These are phyloP conservation scores for Carallia brachiata DNA, from an alignment of 345 rosid species.

Conservation along the genomic window DNA sequence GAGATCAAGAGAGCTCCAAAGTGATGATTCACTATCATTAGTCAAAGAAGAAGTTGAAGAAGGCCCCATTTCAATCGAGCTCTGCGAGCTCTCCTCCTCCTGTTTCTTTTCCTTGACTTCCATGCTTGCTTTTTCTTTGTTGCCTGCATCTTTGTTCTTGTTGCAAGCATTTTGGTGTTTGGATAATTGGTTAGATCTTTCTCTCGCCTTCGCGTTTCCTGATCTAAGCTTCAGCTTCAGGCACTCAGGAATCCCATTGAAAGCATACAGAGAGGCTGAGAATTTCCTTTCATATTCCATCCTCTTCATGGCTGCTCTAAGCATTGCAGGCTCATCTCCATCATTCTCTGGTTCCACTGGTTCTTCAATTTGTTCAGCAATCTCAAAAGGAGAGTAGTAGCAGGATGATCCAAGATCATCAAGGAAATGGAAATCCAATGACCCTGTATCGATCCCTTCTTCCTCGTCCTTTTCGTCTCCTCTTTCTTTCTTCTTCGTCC, in stretches of 20 bases:
- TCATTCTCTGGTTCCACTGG: conserved; percentile 32
- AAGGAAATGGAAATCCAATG: conserved; percentile 45
- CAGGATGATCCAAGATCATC: conserved; percentile 33
- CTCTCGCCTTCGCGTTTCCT: conserved; percentile 22
- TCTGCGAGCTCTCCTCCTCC: conserved; percentile 23
- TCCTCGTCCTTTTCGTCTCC: conserved; percentile 24
- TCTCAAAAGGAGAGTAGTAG: conserved; percentile 53
- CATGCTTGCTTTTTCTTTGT: conserved; percentile 15
- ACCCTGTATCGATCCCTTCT: conserved; percentile 16
- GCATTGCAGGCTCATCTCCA: conserved; percentile 41
- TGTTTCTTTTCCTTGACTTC: conserved; percentile 18
- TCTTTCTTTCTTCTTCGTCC: conserved; percentile 10
- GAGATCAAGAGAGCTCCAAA: conserved; percentile 75
- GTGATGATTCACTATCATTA: conserved; percentile 42
- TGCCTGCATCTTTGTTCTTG: conserved; percentile 28
- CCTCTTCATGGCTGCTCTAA: conserved; percentile 54
- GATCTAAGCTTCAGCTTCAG: conserved; percentile 40
- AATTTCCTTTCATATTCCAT: conserved; percentile 59
- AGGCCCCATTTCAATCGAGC: conserved; percentile 14
- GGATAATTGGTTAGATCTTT: conserved; percentile 30
- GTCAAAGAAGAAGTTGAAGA: conserved; percentile 24
- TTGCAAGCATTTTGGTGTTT: conserved; percentile 40
- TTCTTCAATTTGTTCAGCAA: conserved; percentile 48
- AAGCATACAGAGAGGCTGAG: conserved; percentile 65
- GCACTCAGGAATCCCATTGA: conserved; percentile 59